A percentile compares a stretch with the other conserved stretches of the same genome.
These are phyloP conservation scores for Pisolithus albus DNA, from an alignment of 768 basidiomycete species.

Conservation along the genomic window DNA sequence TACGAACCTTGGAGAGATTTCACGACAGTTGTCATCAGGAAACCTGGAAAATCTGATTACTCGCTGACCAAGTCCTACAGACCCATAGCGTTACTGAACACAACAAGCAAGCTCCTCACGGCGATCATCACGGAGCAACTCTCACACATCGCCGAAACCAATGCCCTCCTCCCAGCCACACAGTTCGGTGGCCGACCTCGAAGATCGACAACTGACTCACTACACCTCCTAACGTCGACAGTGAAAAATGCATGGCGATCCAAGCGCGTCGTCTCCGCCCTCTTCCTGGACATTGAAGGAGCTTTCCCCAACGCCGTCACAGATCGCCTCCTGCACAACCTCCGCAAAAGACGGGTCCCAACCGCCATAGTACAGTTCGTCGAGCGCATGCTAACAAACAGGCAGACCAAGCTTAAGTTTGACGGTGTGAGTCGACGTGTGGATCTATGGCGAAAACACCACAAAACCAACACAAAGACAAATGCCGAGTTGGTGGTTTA, in stretches of 20 bases:
- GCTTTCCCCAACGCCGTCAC: conserved; percentile 37
- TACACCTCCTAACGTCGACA: conserved; percentile 26
- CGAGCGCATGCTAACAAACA: too few relatives aligned
- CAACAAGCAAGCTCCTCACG: neutral
- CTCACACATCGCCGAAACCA: too few relatives aligned
- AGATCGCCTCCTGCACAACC: conserved; percentile 26
- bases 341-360: conserved; percentile 8
- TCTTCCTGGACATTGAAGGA: conserved; percentile 39
- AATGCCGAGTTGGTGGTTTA: too few relatives aligned
- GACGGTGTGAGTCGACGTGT: too few relatives aligned
- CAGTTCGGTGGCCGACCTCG: conserved; percentile 36
- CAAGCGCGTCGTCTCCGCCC: conserved; percentile 27
- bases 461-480: too few relatives aligned
- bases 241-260: conserved; percentile 34
- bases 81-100: conserved; percentile 33
- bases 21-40: conserved; percentile 16
- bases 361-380: neutral
- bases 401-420: too few relatives aligned
- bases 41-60: conserved; percentile 31
- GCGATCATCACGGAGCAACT: too few relatives aligned
- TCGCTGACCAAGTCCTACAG: conserved; percentile 26
- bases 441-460: too few relatives aligned
- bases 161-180: conserved; percentile 23
- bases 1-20: too few relatives aligned
- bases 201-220: conserved; percentile 32